phyloP scores from a whole-genome alignment of 495 filamentous ascomycete genomes.

The Xylaria intraflava region DNA sequence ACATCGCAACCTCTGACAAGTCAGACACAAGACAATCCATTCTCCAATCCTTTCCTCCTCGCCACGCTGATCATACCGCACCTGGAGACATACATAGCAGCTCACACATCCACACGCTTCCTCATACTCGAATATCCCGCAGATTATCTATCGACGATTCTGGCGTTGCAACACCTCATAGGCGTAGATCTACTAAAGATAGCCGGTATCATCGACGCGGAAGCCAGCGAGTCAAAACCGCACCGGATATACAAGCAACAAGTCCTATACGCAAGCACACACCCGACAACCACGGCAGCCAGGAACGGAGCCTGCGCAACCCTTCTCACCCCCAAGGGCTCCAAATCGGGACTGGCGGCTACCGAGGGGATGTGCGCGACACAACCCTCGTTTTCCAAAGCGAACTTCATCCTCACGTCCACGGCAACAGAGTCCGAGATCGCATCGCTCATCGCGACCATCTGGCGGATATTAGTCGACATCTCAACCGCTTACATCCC shows the following conservation, averaged over 20 bases:
- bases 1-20: constrained; percentile 36
- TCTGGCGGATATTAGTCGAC: constrained; percentile 35
- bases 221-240: constrained; percentile 14
- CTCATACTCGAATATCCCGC: constrained; percentile 43
- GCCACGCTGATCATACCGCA: constrained; percentile 42
- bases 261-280: neutral
- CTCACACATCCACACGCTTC: constrained; percentile 33
- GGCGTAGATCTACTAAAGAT: constrained; percentile 38
- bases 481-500: constrained; percentile 32
- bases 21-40: constrained; percentile 41
- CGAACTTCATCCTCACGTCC: constrained; percentile 38
- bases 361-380: neutral
- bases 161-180: constrained; percentile 38
- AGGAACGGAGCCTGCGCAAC: constrained; percentile 1
- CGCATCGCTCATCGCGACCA: constrained; percentile 30
- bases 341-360: constrained; percentile 2
- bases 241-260: constrained; percentile 5
- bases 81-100: constrained; percentile 37
- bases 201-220: constrained; percentile 35
- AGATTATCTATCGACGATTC: constrained; percentile 38
- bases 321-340: constrained; percentile 8
- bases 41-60: constrained; percentile 35
- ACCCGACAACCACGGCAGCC: neutral
- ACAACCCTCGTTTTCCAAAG: constrained; percentile 29
- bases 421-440: constrained; percentile 35